A percentile compares a stretch with the other conserved stretches of the same genome.
These are phyloP conservation scores for Xylaria sp. DNA, from an alignment of 2,329 filamentous ascomycete species.

Conservation along the genomic window DNA sequence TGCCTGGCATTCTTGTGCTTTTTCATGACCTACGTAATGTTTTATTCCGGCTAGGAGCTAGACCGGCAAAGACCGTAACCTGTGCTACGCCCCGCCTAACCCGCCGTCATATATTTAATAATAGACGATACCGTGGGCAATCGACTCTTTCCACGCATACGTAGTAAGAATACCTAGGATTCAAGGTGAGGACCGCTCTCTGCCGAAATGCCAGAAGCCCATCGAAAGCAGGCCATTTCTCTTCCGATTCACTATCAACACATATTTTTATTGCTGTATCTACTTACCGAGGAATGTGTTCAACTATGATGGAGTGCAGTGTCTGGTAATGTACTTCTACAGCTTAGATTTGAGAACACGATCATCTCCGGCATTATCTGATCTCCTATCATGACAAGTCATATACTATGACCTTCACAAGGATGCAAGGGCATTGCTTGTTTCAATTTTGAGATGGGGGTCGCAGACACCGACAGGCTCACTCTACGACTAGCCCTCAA, in stretches of 20 bases:
- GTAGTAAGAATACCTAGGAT: no score
- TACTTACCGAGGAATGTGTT: not conserved
- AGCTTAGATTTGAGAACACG: not conserved
- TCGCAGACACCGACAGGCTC: not conserved
- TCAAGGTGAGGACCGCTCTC: not conserved
- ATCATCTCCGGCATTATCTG: not conserved
- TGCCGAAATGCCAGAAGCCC: not conserved
- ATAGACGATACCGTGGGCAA: no score
- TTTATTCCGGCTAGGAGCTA: no score
- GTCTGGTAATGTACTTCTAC: not conserved
- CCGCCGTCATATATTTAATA: no score
- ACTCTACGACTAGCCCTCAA: no score
- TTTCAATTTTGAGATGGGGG: constrained; percentile 3
- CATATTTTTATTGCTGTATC: not conserved
- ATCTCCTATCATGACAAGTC: not conserved
- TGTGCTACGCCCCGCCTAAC: no score
- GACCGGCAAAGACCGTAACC: no score
- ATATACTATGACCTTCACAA: constrained; percentile 2
- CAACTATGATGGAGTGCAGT: not conserved
- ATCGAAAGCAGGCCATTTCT: not conserved
- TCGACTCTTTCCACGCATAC: no score
- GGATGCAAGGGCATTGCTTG: not conserved
- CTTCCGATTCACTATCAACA: not conserved
- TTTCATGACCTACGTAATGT: not conserved
- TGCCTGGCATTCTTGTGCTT: not conserved